Percentiles rank a stretch among this genome's conserved stretches.
Evolutionary conservation across 495 filamentous ascomycete species (phyloP).

Genomic region (Penicillium atrosanguineum): DNA sequence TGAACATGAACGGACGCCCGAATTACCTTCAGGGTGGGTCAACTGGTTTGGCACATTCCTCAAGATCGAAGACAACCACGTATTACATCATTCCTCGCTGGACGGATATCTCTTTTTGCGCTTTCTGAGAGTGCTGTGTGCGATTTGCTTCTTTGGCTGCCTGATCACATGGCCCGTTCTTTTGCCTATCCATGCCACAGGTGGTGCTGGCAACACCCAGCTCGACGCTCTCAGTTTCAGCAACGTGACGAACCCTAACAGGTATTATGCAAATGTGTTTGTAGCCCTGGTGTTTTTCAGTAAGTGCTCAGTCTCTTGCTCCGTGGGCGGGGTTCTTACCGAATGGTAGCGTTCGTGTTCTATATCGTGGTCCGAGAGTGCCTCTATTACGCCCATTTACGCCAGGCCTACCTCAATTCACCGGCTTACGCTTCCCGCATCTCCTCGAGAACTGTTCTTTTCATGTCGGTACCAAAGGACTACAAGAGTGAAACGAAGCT

Average conservation of each 20-base stretch:
- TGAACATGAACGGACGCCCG: constrained; percentile 46
- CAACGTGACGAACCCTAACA: constrained; percentile 52
- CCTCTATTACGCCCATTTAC: constrained; percentile 65
- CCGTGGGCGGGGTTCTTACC: constrained; percentile 5
- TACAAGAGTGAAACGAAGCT: constrained; percentile 55
- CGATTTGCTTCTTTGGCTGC: constrained; percentile 70
- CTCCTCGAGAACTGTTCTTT: constrained; percentile 67
- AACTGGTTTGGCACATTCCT: constrained; percentile 64
- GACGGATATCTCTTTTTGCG: constrained; percentile 84
- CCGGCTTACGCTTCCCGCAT: constrained; percentile 63
- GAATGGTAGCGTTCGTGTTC: constrained; percentile 56
- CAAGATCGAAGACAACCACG: constrained; percentile 56
- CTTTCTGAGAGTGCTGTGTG: constrained; percentile 68
- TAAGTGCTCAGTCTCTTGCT: constrained; percentile 28
- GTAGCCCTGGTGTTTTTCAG: constrained; percentile 55
- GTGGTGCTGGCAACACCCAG: constrained; percentile 55
- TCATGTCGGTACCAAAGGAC: constrained; percentile 62
- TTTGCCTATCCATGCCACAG: constrained; percentile 77
- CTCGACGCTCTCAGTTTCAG: constrained; percentile 66
- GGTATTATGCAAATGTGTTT: constrained; percentile 62
- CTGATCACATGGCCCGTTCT: constrained; percentile 78
- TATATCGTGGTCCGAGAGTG: constrained; percentile 65
- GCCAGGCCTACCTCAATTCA: constrained; percentile 70
- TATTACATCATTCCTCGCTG: constrained; percentile 64
- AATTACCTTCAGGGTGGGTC: constrained; percentile 48